Conservation (phyloP, 805 yeast species). For the Babjeviella inositovora region DNA sequence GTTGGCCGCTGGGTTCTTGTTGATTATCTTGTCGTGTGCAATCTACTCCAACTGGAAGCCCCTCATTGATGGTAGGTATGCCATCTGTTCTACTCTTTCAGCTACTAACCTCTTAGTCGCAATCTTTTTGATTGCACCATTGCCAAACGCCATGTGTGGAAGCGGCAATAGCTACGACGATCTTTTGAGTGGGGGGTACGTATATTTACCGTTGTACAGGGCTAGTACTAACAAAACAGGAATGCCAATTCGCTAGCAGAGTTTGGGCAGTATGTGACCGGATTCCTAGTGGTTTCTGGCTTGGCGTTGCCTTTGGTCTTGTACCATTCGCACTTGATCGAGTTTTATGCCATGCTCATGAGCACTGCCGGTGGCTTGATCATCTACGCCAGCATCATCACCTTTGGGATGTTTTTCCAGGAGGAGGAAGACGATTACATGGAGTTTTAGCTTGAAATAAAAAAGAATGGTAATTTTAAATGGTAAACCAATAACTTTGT, state of each 20-base stretch:
- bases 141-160: conserved; percentile 1
- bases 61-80: conserved; percentile 5
- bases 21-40: conserved; percentile 26
- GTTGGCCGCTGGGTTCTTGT: conserved; percentile 24
- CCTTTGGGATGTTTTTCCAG: conserved; percentile 1
- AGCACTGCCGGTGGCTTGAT: conserved; percentile 1
- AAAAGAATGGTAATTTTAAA: not conserved
- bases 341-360: conserved; percentile 1
- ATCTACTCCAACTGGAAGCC: conserved; percentile 22
- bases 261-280: conserved; percentile 1
- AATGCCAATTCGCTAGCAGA: conserved; percentile 1
- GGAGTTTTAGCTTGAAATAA: no score
- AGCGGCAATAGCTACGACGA: not conserved
- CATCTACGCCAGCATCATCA: conserved; percentile 1
- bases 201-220: no score
- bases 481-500: not conserved
- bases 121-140: conserved; percentile 1
- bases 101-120: not conserved
- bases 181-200: not conserved
- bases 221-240: no score
- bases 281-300: conserved; percentile 1
- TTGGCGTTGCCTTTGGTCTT: conserved; percentile 1
- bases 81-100: not conserved
- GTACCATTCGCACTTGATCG: conserved; percentile 1
- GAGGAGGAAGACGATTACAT: conserved; percentile 1